Conservation (phyloP, 192 early-diverging fungal species). For the Obelidium mucronatum region DNA sequence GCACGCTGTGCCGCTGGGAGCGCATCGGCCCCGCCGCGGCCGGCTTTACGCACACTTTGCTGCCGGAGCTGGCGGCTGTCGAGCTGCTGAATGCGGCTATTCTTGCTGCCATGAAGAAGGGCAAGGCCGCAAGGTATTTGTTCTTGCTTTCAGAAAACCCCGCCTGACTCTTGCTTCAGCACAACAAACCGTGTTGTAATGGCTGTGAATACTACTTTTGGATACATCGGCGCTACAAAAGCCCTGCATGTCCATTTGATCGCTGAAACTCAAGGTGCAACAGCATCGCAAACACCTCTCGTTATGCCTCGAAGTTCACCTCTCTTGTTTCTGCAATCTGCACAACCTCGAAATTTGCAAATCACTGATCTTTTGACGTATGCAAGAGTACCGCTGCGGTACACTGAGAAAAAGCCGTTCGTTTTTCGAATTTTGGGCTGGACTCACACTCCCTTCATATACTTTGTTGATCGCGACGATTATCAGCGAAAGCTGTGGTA, state of each 20-base stretch:
- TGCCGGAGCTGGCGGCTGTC: neutral
- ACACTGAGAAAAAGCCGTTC: conserved; percentile 26
- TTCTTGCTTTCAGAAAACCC: no score
- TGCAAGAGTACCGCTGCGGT: conserved; percentile 6
- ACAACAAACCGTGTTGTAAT: neutral
- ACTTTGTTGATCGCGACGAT: conserved; percentile 32
- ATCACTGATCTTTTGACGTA: conserved; percentile 13
- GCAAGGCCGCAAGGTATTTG: neutral
- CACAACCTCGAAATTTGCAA: conserved; percentile 22
- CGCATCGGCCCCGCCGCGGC: neutral
- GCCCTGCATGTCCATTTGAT: conserved; percentile 7
- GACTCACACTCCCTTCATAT: conserved; percentile 30
- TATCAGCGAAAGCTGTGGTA: conserved; percentile 32
- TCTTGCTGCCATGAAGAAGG: conserved; percentile 10
- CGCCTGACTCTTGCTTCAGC: neutral
- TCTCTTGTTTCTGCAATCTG: conserved; percentile 19
- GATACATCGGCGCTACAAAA: conserved; percentile 24
- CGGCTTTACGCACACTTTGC: neutral
- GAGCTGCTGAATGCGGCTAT: neutral
- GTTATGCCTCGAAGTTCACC: neutral
- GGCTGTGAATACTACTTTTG: conserved; percentile 1
- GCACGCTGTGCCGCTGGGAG: conserved; percentile 1
- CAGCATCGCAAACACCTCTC: neutral
- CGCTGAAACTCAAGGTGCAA: neutral
- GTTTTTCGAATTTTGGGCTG: conserved; percentile 30